phyloP scores from a whole-genome alignment of 164 flowering plant species.

The Annona squamosa region DNA sequence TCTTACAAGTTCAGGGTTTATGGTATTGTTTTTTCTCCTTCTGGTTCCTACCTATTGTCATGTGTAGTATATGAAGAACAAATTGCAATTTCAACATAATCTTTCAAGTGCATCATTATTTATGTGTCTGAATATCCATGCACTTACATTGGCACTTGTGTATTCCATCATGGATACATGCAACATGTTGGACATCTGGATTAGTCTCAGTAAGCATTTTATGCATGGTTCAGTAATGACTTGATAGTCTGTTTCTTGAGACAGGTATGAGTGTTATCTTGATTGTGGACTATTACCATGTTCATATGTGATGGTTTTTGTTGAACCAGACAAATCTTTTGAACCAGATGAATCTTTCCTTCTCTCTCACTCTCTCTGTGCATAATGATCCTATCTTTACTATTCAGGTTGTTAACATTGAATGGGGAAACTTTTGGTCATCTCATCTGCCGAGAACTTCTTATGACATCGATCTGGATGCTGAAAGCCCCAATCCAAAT shows the following conservation, averaged over 20 bases:
- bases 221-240: background rate
- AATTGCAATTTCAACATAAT: background rate
- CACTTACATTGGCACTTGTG: background rate
- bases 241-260: background rate
- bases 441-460: constrained; percentile 86
- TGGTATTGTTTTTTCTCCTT: constrained; percentile 44
- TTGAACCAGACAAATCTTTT: background rate
- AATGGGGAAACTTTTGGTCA: constrained; percentile 96
- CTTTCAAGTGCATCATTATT: background rate
- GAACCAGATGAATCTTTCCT: background rate
- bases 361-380: background rate
- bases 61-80: background rate
- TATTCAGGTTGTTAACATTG: constrained; percentile 81
- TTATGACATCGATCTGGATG: constrained; percentile 77
- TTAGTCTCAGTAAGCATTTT: background rate
- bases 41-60: background rate
- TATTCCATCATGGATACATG: background rate
- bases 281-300: background rate
- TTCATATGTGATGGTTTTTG: background rate
- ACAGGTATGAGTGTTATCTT: background rate
- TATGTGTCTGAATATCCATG: background rate
- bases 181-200: background rate
- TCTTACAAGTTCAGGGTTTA: constrained; percentile 68
- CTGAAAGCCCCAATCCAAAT: constrained; percentile 72
- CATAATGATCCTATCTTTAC: background rate